These are phyloP conservation scores for Ganoderma lucidum DNA, from an alignment of 1,284 basidiomycete species.

Conservation along the genomic window DNA sequence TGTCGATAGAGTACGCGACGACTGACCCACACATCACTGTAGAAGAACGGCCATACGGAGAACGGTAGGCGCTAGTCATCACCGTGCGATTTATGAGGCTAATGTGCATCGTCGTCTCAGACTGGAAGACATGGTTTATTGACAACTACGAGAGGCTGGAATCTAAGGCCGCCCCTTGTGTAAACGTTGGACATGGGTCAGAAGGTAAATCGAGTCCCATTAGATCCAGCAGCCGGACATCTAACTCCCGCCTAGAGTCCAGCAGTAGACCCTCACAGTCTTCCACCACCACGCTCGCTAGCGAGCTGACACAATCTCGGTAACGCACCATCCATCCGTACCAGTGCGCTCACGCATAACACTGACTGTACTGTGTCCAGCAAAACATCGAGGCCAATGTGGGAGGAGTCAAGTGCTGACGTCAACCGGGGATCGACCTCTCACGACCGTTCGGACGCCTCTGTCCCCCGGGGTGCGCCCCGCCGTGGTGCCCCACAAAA, in stretches of 20 bases:
- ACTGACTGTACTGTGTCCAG: not conserved
- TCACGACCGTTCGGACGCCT: not conserved
- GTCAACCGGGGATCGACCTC: not conserved
- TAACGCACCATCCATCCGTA: not conserved
- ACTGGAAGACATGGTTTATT: not conserved
- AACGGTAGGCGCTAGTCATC: not conserved
- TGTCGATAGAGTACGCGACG: no score
- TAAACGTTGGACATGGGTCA: no score
- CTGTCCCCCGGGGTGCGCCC: no score
- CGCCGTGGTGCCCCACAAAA: not conserved
- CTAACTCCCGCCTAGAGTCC: not conserved
- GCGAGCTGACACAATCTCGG: not conserved
- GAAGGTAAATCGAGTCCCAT: no score
- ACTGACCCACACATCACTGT: not conserved
- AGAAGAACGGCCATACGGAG: not conserved
- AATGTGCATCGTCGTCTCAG: not conserved
- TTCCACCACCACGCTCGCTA: not conserved
- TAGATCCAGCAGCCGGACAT: not conserved
- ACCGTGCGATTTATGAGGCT: no score
- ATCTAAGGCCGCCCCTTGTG: not conserved
- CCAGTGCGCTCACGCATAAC: not conserved
- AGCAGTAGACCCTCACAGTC: no score
- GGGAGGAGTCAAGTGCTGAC: not conserved
- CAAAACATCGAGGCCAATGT: not conserved
- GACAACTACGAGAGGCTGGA: not conserved